A percentile compares a stretch with the other conserved stretches of the same genome.
Evolutionary conservation across 305 asterid genomes (phyloP).

Genomic region (Solanum chacoense): DNA sequence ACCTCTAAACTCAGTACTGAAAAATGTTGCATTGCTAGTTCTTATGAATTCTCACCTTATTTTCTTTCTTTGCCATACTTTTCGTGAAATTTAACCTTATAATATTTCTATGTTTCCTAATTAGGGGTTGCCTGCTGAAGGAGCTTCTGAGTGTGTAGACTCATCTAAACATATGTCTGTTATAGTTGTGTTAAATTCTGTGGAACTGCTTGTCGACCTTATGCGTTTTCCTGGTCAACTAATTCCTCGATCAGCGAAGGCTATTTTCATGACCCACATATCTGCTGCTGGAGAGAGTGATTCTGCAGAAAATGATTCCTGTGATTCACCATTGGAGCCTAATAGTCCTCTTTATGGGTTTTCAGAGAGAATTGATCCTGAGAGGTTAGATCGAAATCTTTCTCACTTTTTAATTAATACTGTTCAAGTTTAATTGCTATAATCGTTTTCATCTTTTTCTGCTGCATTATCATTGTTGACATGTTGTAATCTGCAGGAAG

Average conservation of each 20-base stretch:
- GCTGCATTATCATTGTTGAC: background rate
- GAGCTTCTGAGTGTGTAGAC: constrained; percentile 74
- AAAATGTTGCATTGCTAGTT: background rate
- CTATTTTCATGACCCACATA: constrained; percentile 87
- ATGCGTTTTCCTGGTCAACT: constrained; percentile 99
- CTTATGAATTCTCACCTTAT: background rate
- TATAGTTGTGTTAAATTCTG: constrained; percentile 72
- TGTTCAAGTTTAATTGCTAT: background rate
- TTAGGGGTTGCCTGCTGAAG: constrained; percentile 96
- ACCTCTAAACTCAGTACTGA: background rate
- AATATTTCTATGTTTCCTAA: constrained; percentile 9
- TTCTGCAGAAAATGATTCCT: constrained; percentile 99
- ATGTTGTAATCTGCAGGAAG: background rate
- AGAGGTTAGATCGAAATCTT: constrained; percentile 37
- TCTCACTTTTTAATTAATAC: background rate
- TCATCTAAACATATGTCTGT: constrained; percentile 94
- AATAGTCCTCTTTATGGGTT: constrained; percentile 93
- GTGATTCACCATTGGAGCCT: constrained; percentile 99
- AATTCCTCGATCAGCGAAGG: constrained; percentile 82
- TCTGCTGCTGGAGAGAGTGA: constrained; percentile 99
- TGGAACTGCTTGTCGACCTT: constrained; percentile 81
- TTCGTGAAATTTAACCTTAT: background rate
- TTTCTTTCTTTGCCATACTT: background rate
- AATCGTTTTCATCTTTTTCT: background rate
- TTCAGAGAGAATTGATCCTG: constrained; percentile 71